A percentile compares a stretch with the other conserved stretches of the same genome.
These are phyloP conservation scores for Phoenix dactylifera DNA, from an alignment of 176 grass and related monocot species.

Conservation along the genomic window DNA sequence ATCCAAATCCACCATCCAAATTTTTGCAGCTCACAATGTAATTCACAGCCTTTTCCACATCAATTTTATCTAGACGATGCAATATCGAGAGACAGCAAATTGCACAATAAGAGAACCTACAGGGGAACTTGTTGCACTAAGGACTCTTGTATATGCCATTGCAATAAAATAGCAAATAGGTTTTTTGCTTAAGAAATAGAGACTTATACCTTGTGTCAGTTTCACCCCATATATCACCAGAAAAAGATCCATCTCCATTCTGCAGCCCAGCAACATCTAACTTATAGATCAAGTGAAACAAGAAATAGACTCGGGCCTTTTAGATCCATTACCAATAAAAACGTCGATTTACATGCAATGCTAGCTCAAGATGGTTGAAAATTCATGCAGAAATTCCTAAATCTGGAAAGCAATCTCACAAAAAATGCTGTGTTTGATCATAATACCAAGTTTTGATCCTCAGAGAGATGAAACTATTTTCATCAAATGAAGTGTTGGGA, in stretches of 20 bases:
- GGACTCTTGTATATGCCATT: background rate
- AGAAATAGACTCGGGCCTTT: background rate
- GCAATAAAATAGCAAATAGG: background rate
- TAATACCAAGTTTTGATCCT: too few species aligned
- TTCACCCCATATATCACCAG: constrained; percentile 96
- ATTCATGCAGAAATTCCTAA: too few species aligned
- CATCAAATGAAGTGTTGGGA: too few species aligned
- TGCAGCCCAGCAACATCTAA: constrained; percentile 64
- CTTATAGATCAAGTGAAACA: constrained; percentile 39
- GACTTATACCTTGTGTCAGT: constrained; percentile 57
- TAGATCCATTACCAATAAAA: too few species aligned
- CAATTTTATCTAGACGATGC: constrained; percentile 55
- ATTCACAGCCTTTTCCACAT: constrained; percentile 75
- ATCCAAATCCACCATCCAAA: constrained; percentile 86
- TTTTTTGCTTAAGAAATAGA: background rate
- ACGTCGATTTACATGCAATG: too few species aligned
- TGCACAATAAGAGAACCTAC: constrained; percentile 82
- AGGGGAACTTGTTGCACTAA: constrained; percentile 11
- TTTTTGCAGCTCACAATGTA: constrained; percentile 95
- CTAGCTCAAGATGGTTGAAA: too few species aligned
- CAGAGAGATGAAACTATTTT: too few species aligned
- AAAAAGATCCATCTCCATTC: constrained; percentile 90
- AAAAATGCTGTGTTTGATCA: too few species aligned
- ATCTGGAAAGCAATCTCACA: too few species aligned
- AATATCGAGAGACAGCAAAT: constrained; percentile 73